Percentiles rank a stretch among this genome's conserved stretches.
These are phyloP conservation scores for Hordeum pubiflorum DNA, from an alignment of 202 grass and related monocot genomes.

Conservation along the genomic window DNA sequence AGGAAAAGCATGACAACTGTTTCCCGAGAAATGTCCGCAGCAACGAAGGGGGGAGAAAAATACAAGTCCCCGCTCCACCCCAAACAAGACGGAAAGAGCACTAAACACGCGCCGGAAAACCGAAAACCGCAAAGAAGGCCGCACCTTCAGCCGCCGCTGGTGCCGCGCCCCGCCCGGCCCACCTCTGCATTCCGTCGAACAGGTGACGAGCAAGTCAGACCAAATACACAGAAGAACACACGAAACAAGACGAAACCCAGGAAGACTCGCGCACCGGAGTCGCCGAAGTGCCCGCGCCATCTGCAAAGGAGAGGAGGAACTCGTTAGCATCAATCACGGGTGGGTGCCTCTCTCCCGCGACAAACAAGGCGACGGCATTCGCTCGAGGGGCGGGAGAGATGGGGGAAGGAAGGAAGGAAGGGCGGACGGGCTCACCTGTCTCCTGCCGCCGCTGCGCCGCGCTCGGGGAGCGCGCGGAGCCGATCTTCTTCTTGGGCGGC, in stretches of 20 bases:
- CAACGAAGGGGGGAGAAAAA: not conserved
- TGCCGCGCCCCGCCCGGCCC: not conserved
- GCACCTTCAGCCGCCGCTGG: not conserved
- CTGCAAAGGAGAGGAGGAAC: not conserved
- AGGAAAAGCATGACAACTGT: not conserved
- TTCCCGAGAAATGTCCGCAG: not conserved
- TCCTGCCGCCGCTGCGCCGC: not conserved
- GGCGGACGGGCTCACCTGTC: not conserved
- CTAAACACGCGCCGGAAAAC: not conserved
- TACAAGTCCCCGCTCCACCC: not conserved
- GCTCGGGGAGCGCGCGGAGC: not conserved
- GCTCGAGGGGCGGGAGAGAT: not conserved
- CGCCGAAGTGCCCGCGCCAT: not conserved
- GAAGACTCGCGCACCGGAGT: not conserved
- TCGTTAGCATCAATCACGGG: not conserved
- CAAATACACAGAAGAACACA: not conserved
- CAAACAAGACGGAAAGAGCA: not conserved
- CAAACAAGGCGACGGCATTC: not conserved
- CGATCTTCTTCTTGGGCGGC: slow-evolving; percentile 29
- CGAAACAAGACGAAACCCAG: not conserved
- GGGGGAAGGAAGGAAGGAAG: no score
- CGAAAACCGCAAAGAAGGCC: not conserved
- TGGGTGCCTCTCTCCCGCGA: not conserved
- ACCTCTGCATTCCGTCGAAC: slow-evolving; percentile 40
- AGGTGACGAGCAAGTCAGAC: not conserved